Percentiles rank a stretch among this genome's conserved stretches.
Evolutionary conservation across 768 basidiomycete species (phyloP).

Genomic region (Lentinula sp.): DNA sequence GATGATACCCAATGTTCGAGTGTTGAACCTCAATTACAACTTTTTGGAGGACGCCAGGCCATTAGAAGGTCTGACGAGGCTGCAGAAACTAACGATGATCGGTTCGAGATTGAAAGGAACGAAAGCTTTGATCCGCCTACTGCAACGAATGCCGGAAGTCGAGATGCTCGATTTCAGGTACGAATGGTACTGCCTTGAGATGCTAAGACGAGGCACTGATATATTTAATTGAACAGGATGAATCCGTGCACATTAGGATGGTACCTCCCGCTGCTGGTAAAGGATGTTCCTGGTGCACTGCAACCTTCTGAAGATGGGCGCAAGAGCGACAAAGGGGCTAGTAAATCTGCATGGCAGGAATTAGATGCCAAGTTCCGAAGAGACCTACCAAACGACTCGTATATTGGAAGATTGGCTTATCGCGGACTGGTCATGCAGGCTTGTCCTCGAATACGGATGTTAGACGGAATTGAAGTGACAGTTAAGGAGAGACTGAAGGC

Average conservation of each 20-base stretch:
- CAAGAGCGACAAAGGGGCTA: slow-evolving; percentile 18
- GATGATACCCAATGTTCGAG: slow-evolving; percentile 79
- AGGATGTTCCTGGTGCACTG: slow-evolving; percentile 59
- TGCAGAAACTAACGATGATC: slow-evolving; percentile 83
- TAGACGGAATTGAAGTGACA: slow-evolving; percentile 85
- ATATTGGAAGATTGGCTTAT: slow-evolving; percentile 83
- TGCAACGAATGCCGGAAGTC: slow-evolving; percentile 68
- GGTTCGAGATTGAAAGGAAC: slow-evolving; percentile 76
- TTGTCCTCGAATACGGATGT: slow-evolving; percentile 55
- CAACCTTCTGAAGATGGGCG: slow-evolving; percentile 46
- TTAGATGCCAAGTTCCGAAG: slow-evolving; percentile 84
- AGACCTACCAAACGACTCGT: slow-evolving; percentile 83
- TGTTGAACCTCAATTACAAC: slow-evolving; percentile 96
- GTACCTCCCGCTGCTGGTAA: slow-evolving; percentile 85
- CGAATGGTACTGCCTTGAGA: slow-evolving; percentile 18
- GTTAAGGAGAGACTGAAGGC: slow-evolving; percentile 86
- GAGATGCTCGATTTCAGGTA: slow-evolving; percentile 92
- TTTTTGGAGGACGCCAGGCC: slow-evolving; percentile 71
- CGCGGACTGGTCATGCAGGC: slow-evolving; percentile 83
- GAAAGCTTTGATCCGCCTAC: slow-evolving; percentile 63
- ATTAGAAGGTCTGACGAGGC: slow-evolving; percentile 64
- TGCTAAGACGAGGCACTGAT: slow-evolving; percentile 1
- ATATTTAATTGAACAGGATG: slow-evolving; percentile 45
- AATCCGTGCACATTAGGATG: slow-evolving; percentile 95
- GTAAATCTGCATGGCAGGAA: slow-evolving; percentile 53